These are phyloP conservation scores for Fagopyrum homotropicum DNA, from an alignment of 148 eudicot species.

Conservation along the genomic window DNA sequence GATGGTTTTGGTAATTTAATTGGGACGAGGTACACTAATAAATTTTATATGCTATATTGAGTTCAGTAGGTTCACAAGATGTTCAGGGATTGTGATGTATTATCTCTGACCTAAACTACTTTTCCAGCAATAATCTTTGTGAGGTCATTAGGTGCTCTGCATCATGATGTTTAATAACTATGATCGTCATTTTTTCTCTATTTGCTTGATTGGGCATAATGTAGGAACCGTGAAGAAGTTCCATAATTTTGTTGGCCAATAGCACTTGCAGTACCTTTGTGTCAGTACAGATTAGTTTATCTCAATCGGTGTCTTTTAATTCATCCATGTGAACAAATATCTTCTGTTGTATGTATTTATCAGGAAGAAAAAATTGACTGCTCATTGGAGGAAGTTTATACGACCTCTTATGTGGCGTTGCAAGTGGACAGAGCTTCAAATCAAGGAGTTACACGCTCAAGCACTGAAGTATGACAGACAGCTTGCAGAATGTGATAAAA, in stretches of 20 bases:
- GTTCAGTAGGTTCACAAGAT: not conserved
- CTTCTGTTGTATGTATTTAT: not conserved
- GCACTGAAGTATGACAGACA: constrained; percentile 44
- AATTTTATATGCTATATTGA: not conserved
- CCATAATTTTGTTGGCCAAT: not conserved
- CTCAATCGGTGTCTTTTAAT: not conserved
- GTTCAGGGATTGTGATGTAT: not conserved
- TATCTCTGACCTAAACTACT: not conserved
- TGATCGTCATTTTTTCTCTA: not conserved
- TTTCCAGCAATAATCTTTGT: not conserved
- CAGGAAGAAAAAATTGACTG: constrained; percentile 63
- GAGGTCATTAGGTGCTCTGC: not conserved
- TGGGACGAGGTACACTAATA: constrained; percentile 25
- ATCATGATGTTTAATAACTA: not conserved
- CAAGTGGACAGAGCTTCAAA: constrained; percentile 71
- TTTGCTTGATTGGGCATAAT: not conserved
- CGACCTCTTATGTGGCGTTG: constrained; percentile 73
- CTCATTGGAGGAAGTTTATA: constrained; percentile 63
- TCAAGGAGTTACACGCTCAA: constrained; percentile 39
- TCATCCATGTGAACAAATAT: not conserved
- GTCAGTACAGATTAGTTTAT: not conserved
- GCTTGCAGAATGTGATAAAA: constrained; percentile 31
- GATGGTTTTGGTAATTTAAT: constrained; percentile 26
- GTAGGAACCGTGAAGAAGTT: not conserved
- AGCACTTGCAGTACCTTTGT: not conserved